These are phyloP conservation scores for Inonotus obliquus DNA, from an alignment of 1,284 basidiomycete genomes.

Conservation along the genomic window DNA sequence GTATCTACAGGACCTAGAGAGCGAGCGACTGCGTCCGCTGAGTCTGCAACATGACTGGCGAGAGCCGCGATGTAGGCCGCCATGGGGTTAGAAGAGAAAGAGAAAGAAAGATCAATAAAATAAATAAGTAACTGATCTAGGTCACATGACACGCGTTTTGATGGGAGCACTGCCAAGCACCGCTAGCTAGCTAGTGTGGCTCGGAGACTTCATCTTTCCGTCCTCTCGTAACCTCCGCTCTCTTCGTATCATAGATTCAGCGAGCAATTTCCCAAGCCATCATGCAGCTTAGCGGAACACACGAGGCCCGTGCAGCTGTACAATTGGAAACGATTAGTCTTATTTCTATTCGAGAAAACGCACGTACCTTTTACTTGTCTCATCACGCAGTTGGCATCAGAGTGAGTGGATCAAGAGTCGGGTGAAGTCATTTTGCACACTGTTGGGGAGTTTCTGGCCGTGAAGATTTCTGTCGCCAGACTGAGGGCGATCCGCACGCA, in stretches of 20 bases:
- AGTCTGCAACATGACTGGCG: slow-evolving; percentile 2
- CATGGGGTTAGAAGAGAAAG: neutral
- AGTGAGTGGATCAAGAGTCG: too few species aligned
- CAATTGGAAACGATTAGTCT: too few species aligned
- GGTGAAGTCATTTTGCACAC: too few species aligned
- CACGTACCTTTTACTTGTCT: too few species aligned
- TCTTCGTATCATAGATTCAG: neutral
- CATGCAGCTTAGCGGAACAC: too few species aligned
- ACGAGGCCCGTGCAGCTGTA: too few species aligned
- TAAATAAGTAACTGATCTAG: neutral
- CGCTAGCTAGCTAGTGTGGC: neutral
- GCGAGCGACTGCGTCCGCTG: slow-evolving; percentile 13
- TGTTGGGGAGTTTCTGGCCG: too few species aligned
- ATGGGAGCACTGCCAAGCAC: neutral
- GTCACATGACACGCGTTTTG: neutral
- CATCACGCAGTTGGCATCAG: too few species aligned
- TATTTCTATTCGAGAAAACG: too few species aligned
- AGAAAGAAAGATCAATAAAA: neutral
- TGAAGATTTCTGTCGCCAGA: too few species aligned
- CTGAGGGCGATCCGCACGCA: too few species aligned
- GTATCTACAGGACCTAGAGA: slow-evolving; percentile 11
- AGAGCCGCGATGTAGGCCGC: slow-evolving; percentile 3
- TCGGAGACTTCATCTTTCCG: neutral
- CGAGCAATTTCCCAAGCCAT: too few species aligned
- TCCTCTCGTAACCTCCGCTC: neutral